Base-by-base conservation (phyloP, 805 yeast species). In the Kluyveromyces nonfermentans region DNA sequence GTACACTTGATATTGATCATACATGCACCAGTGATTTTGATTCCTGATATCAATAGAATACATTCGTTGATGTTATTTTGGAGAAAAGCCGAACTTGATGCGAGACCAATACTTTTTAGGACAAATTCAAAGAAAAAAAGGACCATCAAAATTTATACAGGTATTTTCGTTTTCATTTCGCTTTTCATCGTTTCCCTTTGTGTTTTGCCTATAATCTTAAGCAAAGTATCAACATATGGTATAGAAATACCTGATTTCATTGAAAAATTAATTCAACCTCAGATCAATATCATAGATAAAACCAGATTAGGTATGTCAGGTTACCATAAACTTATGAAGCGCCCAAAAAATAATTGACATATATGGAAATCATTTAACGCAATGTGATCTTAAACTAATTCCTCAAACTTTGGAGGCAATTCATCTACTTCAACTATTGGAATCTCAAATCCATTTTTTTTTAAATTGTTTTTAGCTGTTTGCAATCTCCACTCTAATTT, bases 11-110 rank as follows among this genome's bases (percentile, higher is more conserved):
- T 80, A 5, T 60, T 78, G 45, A 64, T 74, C 37, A 52, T 68
- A 5, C 82, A 78, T 47, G 45, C 75, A 15, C 85, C 85, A 3
- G 47, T 77, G 6, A 55, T 79, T 33, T 58, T 77, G 21, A 63
- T 79, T 32, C 85, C 85, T 1, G 76, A 70, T 49, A 67, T 76
- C 39, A 78, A 77, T 50, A 70, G 67, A 40, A 72, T 78, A 72
- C 86, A 80, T 54, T 73, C 82, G 0, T 56, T 73, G 52, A 64
- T 80, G 68, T 57, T 80, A 33, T 69, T 79, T 48, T 80, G 85
- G 85, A 59, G 78, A 37, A 71, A 68, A 42, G 79, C 81, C 1
- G 64, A 59, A 4, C 63, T 76, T 2, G 64, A 76, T 7, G 71
- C 75, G 3, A 69, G 69, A 19, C 63, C 74, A 2, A 61, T 74